These are phyloP conservation scores for Metschnikowia rubicola DNA, from an alignment of 805 yeast genomes.

Conservation along the genomic window DNA sequence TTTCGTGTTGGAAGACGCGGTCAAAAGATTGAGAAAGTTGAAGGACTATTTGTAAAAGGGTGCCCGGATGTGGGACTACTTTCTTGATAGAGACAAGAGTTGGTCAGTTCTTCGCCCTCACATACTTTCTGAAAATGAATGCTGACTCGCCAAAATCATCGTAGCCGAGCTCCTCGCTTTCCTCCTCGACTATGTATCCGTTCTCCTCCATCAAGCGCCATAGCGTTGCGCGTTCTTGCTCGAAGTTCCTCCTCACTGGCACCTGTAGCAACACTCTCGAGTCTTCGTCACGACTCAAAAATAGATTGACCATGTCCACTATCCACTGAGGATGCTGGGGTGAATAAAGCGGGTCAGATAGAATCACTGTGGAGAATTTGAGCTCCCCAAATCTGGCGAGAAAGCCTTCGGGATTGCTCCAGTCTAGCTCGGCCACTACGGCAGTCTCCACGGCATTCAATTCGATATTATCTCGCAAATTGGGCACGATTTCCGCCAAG, in stretches of 20 bases:
- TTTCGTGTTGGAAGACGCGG: conserved; percentile 75
- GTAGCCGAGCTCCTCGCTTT: conserved; percentile 55
- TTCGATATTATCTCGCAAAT: conserved; percentile 55
- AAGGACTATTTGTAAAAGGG: conserved; percentile 49
- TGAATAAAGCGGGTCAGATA: conserved; percentile 90
- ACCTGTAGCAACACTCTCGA: conserved; percentile 64
- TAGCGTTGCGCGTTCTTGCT: conserved; percentile 56
- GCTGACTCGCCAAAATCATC: conserved; percentile 83
- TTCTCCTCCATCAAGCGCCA: conserved; percentile 49
- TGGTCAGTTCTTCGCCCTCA: neutral
- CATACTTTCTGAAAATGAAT: conserved; percentile 47
- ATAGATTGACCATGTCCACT: conserved; percentile 50
- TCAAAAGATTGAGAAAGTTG: conserved; percentile 63
- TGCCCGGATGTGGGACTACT: neutral
- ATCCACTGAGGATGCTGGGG: conserved; percentile 76
- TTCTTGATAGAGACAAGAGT: too few species aligned
- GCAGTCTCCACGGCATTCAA: conserved; percentile 41
- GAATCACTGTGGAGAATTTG: conserved; percentile 56
- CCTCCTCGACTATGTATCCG: conserved; percentile 33
- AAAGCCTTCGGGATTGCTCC: conserved; percentile 61
- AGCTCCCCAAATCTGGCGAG: conserved; percentile 18
- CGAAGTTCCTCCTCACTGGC: conserved; percentile 69
- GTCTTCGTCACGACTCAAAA: conserved; percentile 31
- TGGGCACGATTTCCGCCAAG: conserved; percentile 70
- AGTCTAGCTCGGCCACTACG: conserved; percentile 61